Percentiles rank a stretch among this genome's conserved stretches.
Conservation (phyloP, 2,329 filamentous ascomycete species). For the Pseudocercospora fijiensis region DNA sequence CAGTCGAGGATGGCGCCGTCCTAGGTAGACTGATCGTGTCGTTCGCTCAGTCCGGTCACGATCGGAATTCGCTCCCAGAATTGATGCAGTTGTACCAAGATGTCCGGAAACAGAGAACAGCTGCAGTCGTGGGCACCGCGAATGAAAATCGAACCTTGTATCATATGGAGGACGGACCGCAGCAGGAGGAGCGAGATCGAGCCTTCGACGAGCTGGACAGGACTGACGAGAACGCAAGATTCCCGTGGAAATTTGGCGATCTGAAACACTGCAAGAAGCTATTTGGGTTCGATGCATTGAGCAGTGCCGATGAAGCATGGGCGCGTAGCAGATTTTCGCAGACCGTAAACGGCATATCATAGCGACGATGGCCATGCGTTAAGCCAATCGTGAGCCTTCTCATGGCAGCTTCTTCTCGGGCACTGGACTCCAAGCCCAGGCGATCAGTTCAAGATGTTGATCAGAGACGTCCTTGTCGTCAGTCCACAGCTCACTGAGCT, state of each 20-base stretch:
- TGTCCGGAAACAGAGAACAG: constrained; percentile 47
- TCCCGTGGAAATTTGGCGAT: constrained; percentile 9
- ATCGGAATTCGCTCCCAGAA: constrained; percentile 39
- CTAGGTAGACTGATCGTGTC: constrained; percentile 47
- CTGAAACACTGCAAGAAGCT: constrained; percentile 1
- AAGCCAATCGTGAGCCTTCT: neutral
- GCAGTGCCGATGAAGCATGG: constrained; percentile 14
- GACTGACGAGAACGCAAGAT: constrained; percentile 3
- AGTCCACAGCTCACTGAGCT: constrained; percentile 28
- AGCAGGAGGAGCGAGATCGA: constrained; percentile 57
- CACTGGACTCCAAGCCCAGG: constrained; percentile 37
- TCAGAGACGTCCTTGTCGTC: constrained; percentile 24
- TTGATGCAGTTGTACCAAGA: constrained; percentile 45
- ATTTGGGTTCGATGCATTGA: constrained; percentile 14
- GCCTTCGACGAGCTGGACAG: constrained; percentile 7
- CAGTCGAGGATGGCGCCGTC: constrained; percentile 65
- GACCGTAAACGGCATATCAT: neutral
- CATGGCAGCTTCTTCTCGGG: constrained; percentile 28
- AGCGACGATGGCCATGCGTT: neutral
- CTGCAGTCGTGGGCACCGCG: constrained; percentile 50
- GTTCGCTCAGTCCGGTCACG: constrained; percentile 52
- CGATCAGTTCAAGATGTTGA: constrained; percentile 31
- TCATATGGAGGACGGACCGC: constrained; percentile 49
- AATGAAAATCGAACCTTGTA: constrained; percentile 30
- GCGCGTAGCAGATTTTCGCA: neutral